Percentiles rank a stretch among this genome's conserved stretches.
Conservation (phyloP, 768 basidiomycete species). For the Serendipita sp. region DNA sequence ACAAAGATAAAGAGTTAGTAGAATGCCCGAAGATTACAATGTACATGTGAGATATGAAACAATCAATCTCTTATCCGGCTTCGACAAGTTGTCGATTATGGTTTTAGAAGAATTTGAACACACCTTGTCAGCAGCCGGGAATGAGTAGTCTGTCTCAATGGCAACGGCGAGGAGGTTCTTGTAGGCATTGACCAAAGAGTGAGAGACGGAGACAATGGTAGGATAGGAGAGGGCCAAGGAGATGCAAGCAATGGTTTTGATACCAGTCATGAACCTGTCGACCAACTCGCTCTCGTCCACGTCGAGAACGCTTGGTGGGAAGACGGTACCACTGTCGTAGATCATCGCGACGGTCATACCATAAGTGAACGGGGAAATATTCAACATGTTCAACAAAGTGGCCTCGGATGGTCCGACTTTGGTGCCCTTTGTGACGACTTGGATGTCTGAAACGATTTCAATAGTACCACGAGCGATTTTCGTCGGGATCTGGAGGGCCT, state of each 20-base stretch:
- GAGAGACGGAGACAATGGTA: constrained; percentile 81
- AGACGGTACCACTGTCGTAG: constrained; percentile 84
- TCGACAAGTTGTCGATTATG: background rate
- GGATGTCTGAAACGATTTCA: constrained; percentile 94
- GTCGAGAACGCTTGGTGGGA: constrained; percentile 81
- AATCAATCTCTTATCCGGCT: background rate
- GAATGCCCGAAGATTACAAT: constrained; percentile 4
- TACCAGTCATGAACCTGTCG: constrained; percentile 78
- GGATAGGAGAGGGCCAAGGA: constrained; percentile 94
- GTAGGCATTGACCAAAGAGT: constrained; percentile 97
- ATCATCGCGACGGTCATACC: constrained; percentile 98
- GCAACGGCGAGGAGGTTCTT: constrained; percentile 92
- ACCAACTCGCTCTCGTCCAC: constrained; percentile 83
- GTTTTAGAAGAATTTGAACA: constrained; percentile 15
- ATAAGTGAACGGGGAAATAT: constrained; percentile 99
- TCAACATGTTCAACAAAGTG: constrained; percentile 96
- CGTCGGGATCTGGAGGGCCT: constrained; percentile 97
- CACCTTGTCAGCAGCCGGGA: constrained; percentile 88
- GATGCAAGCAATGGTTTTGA: constrained; percentile 91
- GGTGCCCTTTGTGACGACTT: constrained; percentile 81
- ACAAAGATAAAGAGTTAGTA: constrained; percentile 7
- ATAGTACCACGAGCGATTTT: constrained; percentile 99
- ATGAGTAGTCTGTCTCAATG: constrained; percentile 82
- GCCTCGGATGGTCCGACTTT: constrained; percentile 97
- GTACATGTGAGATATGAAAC: constrained; percentile 6